Conservation (phyloP, 495 filamentous ascomycete genomes). For the Evernia prunastri region DNA sequence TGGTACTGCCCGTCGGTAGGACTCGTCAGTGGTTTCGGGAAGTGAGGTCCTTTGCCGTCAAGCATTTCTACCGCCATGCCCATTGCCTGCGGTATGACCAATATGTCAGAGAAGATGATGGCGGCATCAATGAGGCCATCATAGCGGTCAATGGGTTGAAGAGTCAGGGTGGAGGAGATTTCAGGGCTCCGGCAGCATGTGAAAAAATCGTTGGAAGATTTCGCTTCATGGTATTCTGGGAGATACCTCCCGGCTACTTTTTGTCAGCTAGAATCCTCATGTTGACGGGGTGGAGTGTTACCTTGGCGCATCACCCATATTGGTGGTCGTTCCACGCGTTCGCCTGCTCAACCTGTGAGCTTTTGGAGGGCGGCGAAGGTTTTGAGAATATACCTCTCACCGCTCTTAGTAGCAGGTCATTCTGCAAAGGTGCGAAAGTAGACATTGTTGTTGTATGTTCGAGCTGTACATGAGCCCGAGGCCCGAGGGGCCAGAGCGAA, state of each 20-base stretch:
- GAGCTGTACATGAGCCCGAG: no score
- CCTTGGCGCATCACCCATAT: conserved; percentile 99
- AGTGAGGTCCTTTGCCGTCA: conserved; percentile 90
- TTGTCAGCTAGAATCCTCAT: conserved; percentile 13
- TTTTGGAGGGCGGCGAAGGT: conserved; percentile 14
- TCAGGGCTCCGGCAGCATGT: conserved; percentile 91
- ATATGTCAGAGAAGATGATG: conserved; percentile 98
- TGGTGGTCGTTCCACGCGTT: conserved; percentile 83
- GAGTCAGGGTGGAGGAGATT: conserved; percentile 80
- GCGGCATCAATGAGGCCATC: conserved; percentile 87
- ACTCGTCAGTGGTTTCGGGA: conserved; percentile 72
- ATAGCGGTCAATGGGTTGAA: conserved; percentile 91
- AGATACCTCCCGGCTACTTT: conserved; percentile 85
- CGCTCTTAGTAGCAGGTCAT: conserved; percentile 82
- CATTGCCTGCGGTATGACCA: conserved; percentile 96
- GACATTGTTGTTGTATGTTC: conserved; percentile 17
- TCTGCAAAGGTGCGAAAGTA: conserved; percentile 70
- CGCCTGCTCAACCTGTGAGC: conserved; percentile 51
- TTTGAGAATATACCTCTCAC: conserved; percentile 61
- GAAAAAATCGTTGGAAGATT: conserved; percentile 88
- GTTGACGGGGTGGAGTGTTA: conserved; percentile 32
- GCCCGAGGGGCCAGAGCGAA: no score
- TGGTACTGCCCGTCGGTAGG: conserved; percentile 77
- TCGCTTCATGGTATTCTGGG: conserved; percentile 93
- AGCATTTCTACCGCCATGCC: conserved; percentile 97